These are phyloP conservation scores for Chlorella sorokiniana DNA, from an alignment of 139 green algal species.

Conservation along the genomic window DNA sequence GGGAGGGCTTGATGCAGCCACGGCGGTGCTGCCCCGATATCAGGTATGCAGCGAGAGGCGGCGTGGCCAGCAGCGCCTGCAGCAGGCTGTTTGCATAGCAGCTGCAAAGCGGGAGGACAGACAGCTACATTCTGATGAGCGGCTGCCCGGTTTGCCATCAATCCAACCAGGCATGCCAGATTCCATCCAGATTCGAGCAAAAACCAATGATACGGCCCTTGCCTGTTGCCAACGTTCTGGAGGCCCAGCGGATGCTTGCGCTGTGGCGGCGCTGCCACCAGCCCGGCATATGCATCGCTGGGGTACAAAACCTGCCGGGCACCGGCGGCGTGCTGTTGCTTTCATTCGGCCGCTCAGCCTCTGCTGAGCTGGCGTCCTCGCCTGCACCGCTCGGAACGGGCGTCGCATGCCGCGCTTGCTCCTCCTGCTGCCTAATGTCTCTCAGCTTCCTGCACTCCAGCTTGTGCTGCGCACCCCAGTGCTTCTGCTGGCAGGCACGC, in stretches of 20 bases:
- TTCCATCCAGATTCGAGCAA: background rate
- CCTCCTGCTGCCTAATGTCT: background rate
- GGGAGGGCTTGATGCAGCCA: conserved; percentile 31
- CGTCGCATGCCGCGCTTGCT: background rate
- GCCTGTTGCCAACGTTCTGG: conserved; percentile 27
- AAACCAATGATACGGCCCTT: background rate
- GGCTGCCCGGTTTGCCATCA: background rate
- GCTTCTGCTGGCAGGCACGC: conserved; percentile 33
- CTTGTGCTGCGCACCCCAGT: conserved; percentile 48
- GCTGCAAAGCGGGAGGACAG: background rate
- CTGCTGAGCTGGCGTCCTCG: too few relatives aligned
- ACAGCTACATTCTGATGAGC: too few relatives aligned
- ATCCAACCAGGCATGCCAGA: background rate
- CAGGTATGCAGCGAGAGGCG: conserved; percentile 47
- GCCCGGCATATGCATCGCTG: conserved; percentile 2
- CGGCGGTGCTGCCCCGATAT: conserved; percentile 33
- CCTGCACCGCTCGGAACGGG: too few relatives aligned
- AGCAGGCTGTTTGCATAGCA: conserved; percentile 51
- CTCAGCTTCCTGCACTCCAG: conserved; percentile 40
- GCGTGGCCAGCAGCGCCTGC: conserved; percentile 70
- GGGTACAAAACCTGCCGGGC: conserved; percentile 24
- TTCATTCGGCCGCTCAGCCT: background rate
- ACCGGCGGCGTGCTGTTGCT: conserved; percentile 23
- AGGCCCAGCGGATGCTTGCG: conserved; percentile 13
- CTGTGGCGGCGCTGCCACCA: background rate